Evolutionary conservation across 1,284 basidiomycete genomes (phyloP), one percentile per base, ranked within the genome.

Genomic region (Cryptococcus hybrid): DNA sequence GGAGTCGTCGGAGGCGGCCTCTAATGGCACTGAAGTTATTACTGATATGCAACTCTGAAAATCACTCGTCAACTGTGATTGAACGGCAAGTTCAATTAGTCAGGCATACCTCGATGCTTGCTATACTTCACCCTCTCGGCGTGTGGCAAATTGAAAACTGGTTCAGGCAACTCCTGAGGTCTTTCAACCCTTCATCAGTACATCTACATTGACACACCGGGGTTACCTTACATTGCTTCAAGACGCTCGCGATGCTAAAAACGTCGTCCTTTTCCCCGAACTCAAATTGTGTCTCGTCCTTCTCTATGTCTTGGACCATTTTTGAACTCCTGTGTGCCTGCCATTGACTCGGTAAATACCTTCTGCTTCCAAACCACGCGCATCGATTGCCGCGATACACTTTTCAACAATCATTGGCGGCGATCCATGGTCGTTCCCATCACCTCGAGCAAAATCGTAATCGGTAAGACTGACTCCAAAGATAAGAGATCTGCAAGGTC

Each of bases 401-500:
- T 94, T 86, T 57, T 83, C 83, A 8, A 98, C 82, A 56, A 98
- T 88, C 70, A 87, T 87, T 0, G 95, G 95, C 2, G 90, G 82
- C 36, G 70, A 56, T 3, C 76, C 76, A 24, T 78, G 74, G 64
- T 90, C 84, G 8, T 84, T 84, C 45, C 90, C 88, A 42, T 81
- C 82, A 49, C 84, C 84, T 60, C 91, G 86, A 4, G 89, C 84
- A 37, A 88, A 92, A 9, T 93, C 90, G 73, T 99, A 98, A 74
- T 98, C 94, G 53, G 88, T 86, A 54, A 99, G 79, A 62, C 86
- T 87, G 61, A 97, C 88, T 30, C 95, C 95, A 73, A 98, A 98
- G 49, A 98, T 89, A 39, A 99, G 80, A 70, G 79, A 80, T 45
- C 63, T 61, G 57, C 92, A 98, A 71, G 88, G 86, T 24, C 95